Percentiles rank a stretch among this genome's conserved stretches.
These are phyloP conservation scores for Chlorella sorokiniana DNA, from an alignment of 139 green algal species.

Conservation along the genomic window DNA sequence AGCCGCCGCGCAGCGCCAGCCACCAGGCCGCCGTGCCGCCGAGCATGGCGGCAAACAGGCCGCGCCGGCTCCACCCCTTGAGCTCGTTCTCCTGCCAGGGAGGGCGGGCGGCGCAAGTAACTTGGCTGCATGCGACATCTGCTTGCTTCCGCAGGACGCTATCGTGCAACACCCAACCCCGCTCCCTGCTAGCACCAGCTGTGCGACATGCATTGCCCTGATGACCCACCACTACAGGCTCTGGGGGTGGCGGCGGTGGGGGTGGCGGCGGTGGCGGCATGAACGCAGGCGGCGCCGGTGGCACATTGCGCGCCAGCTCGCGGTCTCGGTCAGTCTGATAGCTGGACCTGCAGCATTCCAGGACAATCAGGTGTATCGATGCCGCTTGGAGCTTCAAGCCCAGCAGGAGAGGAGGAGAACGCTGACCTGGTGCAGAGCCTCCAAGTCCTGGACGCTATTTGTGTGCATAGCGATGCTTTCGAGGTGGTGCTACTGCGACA, in stretches of 20 bases:
- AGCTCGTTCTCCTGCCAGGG: slow-evolving; percentile 10
- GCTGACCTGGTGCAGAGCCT: background rate
- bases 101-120: background rate
- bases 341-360: slow-evolving; percentile 11
- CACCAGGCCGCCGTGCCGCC: slow-evolving; percentile 33
- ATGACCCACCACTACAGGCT: slow-evolving; percentile 21
- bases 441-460: background rate
- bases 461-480: background rate
- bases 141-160: no score
- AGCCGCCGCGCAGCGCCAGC: slow-evolving; percentile 16
- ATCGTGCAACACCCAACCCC: background rate
- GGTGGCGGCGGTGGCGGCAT: slow-evolving; percentile 25
- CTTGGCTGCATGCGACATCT: no score
- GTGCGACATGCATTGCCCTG: no score
- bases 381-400: no score
- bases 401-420: background rate
- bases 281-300: slow-evolving; percentile 8
- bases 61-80: slow-evolving; percentile 20
- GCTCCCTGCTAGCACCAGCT: background rate
- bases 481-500: background rate
- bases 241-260: slow-evolving; percentile 17
- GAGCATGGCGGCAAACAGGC: slow-evolving; percentile 37
- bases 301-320: slow-evolving; percentile 19
- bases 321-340: slow-evolving; percentile 26
- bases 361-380: no score